These are phyloP conservation scores for Sophora flavescens DNA, from an alignment of 306 rosid genomes.

Conservation along the genomic window DNA sequence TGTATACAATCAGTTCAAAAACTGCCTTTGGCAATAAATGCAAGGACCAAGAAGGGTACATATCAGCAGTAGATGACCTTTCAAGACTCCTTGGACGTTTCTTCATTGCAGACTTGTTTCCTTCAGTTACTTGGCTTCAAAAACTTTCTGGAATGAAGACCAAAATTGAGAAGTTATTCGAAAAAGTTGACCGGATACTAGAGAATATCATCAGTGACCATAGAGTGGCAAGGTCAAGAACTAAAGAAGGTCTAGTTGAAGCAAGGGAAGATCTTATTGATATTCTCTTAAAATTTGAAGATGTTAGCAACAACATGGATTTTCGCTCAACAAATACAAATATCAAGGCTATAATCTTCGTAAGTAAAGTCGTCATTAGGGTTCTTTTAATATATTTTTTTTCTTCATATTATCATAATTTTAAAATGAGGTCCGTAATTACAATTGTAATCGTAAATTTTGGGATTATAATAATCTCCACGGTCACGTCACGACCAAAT, in stretches of 20 bases:
- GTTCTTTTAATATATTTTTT: too few species aligned
- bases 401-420: too few species aligned
- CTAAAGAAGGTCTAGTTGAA: neutral
- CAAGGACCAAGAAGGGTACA: too few species aligned
- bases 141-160: slow-evolving; percentile 25
- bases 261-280: neutral
- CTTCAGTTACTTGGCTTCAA: slow-evolving; percentile 29
- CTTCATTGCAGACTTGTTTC: slow-evolving; percentile 39
- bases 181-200: neutral
- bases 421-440: too few species aligned
- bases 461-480: too few species aligned
- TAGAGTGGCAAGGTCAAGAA: neutral
- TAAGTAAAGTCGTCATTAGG: neutral
- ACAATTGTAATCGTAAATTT: too few species aligned
- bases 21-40: too few species aligned
- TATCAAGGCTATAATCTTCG: slow-evolving; percentile 4
- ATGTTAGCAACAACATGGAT: neutral
- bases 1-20: too few species aligned
- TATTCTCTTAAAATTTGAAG: slow-evolving; percentile 18
- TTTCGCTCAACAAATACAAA: neutral
- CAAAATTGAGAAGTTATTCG: slow-evolving; percentile 18
- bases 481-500: too few species aligned
- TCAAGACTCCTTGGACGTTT: slow-evolving; percentile 37
- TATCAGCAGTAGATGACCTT: neutral
- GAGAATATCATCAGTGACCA: slow-evolving; percentile 34